Evolutionary conservation across 2,329 filamentous ascomycete species (phyloP), one percentile per base, ranked within the genome.

Genomic region (Penicillium brevicompactum): DNA sequence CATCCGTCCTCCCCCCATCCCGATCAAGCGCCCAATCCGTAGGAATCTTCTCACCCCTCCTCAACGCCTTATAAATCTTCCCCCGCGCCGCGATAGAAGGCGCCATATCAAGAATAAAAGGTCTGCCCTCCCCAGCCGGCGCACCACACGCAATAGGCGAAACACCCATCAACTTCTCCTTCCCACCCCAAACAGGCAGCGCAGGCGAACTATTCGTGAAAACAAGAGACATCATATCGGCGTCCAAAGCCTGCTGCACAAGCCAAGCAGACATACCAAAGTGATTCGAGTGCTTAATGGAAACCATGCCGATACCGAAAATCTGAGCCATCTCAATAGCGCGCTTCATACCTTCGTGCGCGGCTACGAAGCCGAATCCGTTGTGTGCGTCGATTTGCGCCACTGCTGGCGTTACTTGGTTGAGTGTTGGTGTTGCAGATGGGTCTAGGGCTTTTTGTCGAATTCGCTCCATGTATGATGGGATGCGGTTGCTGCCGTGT

Each of bases 231-330:
- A 90, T 87, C 83, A 89, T 86, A 37, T 81, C 80, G 1, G 83
- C 86, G 55, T 93, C 87, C 13, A 92, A 72, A 0, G 89, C 90
- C 72, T 91, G 86, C 70, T 90, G 87, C 10, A 92, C 89, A 0
- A 92, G 69, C 88, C 89, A 93, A 0, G 90, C 90, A 3, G 83
- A 83, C 90, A 94, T 94, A 51, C 90, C 90, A 65, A 90, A 92
- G 71, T 93, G 89, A 65, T 93, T 93, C 40, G 86, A 89, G 72
- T 88, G 87, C 71, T 87, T 89, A 66, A 93, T 79, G 55, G 83
- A 85, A 0, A 88, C 87, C 82, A 94, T 86, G 24, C 90, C 90
- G 59, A 93, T 89, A 11, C 89, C 89, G 64, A 71, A 78, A 1
- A 64, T 86, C 22, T 77, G 73, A 0, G 89, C 89, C 74, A 88